A percentile compares a stretch with the other conserved stretches of the same genome.
Conservation (phyloP, 305 asterid genomes). For the Nicotiana rustica region DNA sequence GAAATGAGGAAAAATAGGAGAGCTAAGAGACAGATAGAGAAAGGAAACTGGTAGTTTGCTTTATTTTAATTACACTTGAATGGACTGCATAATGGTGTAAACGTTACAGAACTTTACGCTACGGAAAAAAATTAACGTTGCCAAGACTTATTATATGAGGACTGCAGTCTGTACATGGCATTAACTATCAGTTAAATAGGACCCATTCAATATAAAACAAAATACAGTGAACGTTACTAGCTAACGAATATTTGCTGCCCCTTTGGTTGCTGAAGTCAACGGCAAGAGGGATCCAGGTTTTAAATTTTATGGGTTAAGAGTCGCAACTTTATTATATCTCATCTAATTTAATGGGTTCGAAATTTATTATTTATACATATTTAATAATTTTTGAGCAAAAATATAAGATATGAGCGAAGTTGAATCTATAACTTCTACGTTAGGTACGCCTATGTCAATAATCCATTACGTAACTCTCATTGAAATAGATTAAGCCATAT, state of each 20-base stretch:
- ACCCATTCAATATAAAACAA: background rate
- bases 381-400: too few species aligned
- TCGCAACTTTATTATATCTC: too few species aligned
- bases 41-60: background rate
- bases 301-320: too few species aligned
- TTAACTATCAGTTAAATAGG: background rate
- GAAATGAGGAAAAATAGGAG: background rate
- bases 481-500: background rate
- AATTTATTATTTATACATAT: too few species aligned
- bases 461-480: background rate
- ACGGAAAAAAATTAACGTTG: background rate
- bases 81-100: background rate
- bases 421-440: too few species aligned
- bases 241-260: background rate
- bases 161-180: background rate
- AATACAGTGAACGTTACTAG: conserved; percentile 12
- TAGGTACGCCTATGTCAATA: background rate
- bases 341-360: too few species aligned
- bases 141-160: background rate
- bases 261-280: background rate
- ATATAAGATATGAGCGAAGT: too few species aligned
- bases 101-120: background rate
- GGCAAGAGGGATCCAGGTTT: too few species aligned
- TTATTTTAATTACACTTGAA: background rate
- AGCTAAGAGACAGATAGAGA: background rate